phyloP scores from a whole-genome alignment of 2,329 filamentous ascomycete genomes.

The Purpureocillium lavendulum region DNA sequence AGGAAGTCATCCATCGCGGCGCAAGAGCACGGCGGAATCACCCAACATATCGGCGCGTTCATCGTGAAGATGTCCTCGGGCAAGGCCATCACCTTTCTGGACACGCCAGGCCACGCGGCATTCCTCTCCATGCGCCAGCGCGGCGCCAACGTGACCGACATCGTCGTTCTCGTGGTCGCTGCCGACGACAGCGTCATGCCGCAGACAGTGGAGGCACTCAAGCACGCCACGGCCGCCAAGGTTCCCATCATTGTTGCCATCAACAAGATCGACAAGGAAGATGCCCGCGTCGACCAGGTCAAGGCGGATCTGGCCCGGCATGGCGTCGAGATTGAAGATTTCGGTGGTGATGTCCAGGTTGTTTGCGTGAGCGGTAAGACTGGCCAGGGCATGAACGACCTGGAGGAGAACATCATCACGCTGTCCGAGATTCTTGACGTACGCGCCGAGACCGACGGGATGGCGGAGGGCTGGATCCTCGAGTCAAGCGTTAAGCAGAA shows the following conservation, averaged over 20 bases:
- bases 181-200: slow-evolving; percentile 97
- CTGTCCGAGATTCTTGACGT: slow-evolving; percentile 87
- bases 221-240: slow-evolving; percentile 77
- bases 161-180: slow-evolving; percentile 90
- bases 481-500: slow-evolving; percentile 82
- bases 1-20: slow-evolving; percentile 88
- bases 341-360: slow-evolving; percentile 87
- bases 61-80: slow-evolving; percentile 80
- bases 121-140: slow-evolving; percentile 94
- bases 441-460: slow-evolving; percentile 67
- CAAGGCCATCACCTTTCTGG: slow-evolving; percentile 90
- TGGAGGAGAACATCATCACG: slow-evolving; percentile 84
- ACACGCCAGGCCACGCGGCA: slow-evolving; percentile 92
- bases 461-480: slow-evolving; percentile 87
- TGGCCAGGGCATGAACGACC: slow-evolving; percentile 78
- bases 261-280: slow-evolving; percentile 91
- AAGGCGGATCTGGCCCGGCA: slow-evolving; percentile 79
- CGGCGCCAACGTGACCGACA: slow-evolving; percentile 92
- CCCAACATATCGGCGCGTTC: slow-evolving; percentile 97
- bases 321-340: slow-evolving; percentile 89
- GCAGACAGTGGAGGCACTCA: slow-evolving; percentile 92
- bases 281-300: slow-evolving; percentile 71
- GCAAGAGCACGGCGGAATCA: slow-evolving; percentile 91
- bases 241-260: slow-evolving; percentile 97
- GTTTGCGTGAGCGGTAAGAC: slow-evolving; percentile 91